These are phyloP conservation scores for Aethionema arabicum DNA, from an alignment of 345 rosid genomes.

Conservation along the genomic window DNA sequence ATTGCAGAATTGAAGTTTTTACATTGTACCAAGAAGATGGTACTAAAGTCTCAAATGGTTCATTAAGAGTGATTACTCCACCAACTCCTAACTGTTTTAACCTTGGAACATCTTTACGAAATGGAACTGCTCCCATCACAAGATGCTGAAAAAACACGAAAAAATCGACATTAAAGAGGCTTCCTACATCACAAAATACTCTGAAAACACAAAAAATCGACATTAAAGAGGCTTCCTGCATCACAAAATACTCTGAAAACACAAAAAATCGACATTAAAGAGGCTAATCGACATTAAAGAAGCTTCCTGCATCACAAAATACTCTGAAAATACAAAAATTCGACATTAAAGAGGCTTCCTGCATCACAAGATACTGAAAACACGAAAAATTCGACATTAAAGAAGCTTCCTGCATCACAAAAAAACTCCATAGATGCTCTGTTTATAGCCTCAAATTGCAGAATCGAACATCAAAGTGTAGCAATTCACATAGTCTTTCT, in stretches of 20 bases:
- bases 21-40: constrained; percentile 71
- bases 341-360: too few relatives aligned
- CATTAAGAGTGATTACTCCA: constrained; percentile 83
- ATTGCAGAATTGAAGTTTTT: constrained; percentile 18
- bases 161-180: background rate
- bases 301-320: too few relatives aligned
- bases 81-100: constrained; percentile 73
- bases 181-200: background rate
- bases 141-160: constrained; percentile 49
- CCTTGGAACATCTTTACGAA: constrained; percentile 73
- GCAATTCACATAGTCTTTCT: background rate
- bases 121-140: constrained; percentile 86
- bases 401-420: background rate
- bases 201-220: background rate
- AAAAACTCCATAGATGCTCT: too few relatives aligned
- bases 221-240: too few relatives aligned
- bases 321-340: too few relatives aligned
- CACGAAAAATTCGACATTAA: background rate
- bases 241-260: constrained; percentile 54
- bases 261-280: too few relatives aligned
- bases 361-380: constrained; percentile 60
- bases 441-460: background rate
- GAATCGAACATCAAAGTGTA: background rate
- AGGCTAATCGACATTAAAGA: too few relatives aligned
- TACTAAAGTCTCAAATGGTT: constrained; percentile 78